Evolutionary conservation across 2,329 filamentous ascomycete species (phyloP), one percentile per base, ranked within the genome.

Genomic region (Epicoccum nigrum): DNA sequence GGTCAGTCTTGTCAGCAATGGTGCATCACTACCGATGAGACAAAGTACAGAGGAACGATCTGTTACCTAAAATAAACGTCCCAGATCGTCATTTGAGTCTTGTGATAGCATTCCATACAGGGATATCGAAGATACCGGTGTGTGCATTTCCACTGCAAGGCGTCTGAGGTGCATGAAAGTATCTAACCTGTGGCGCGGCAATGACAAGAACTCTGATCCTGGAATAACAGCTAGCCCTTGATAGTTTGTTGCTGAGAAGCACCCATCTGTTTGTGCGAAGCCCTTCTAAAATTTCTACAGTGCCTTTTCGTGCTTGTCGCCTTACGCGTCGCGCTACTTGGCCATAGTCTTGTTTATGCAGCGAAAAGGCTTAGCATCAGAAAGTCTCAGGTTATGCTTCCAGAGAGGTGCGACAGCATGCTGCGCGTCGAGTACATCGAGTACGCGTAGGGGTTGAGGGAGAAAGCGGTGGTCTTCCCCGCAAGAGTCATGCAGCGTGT

Each of bases 381-480:
- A 25, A 9, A 25, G 23, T 25, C 23, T 25, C 9, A 6, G 9
- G 23, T 9, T 9, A 7, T 6, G 6, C 23, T 25, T 25, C 23
- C n/a, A n/a, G n/a, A n/a, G 23, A 25, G 23, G 23, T 25, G 9
- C 3, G 23, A 25, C 23, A 25, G 23, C 23, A 25, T 25, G 23
- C 23, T 25, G 23, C 9, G 23, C 9, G 23, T 25, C 3, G 23
- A 25, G 23, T 25, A 25, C 9, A 9, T 25, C 3, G 23, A 25
- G 23, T 25, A 25, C 23, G 23, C 6, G 23, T 25, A 25, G 9
- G 6, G 23, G 3, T 25, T 25, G n/a, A n/a, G n/a, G n/a, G n/a
- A n/a, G n/a, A n/a, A n/a, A n/a, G n/a, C n/a, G n/a, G n/a, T n/a
- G 32, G 37, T 31, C 20, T 46, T 46, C 43, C 42, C 43, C 38